phyloP scores from a whole-genome alignment of 1,284 basidiomycete genomes.

The Trametes polyzona region DNA sequence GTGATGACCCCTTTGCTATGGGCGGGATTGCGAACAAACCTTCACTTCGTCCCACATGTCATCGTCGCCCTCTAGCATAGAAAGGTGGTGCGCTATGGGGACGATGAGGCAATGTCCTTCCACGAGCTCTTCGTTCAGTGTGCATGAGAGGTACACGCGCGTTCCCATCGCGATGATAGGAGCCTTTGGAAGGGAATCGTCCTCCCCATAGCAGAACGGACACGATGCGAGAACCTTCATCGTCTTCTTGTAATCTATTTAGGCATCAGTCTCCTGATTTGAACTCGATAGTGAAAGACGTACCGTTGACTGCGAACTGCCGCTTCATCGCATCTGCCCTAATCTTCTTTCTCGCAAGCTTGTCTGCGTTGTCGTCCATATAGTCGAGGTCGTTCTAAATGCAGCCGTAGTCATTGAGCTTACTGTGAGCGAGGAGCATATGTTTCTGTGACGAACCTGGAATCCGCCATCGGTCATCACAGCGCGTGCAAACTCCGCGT shows the following conservation, averaged over 20 bases:
- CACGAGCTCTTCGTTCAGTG: constrained; percentile 84
- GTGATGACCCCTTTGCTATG: not conserved
- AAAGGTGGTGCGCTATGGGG: constrained; percentile 92
- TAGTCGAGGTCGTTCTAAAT: constrained; percentile 85
- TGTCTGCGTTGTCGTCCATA: constrained; percentile 96
- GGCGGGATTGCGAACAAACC: constrained; percentile 51
- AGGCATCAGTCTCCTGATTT: not conserved
- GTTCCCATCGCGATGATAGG: constrained; percentile 92
- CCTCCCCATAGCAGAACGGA: constrained; percentile 87
- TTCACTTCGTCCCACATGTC: constrained; percentile 97
- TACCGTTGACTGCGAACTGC: constrained; percentile 95
- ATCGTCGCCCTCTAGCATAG: constrained; percentile 92
- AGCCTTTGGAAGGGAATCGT: constrained; percentile 83
- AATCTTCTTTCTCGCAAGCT: constrained; percentile 91
- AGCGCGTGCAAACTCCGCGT: constrained; percentile 86
- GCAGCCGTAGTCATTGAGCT: not conserved
- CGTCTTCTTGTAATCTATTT: constrained; percentile 89
- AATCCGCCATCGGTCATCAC: constrained; percentile 90
- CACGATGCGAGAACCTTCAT: constrained; percentile 90
- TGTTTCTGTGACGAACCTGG: constrained; percentile 63
- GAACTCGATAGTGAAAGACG: constrained; percentile 21
- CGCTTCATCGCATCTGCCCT: constrained; percentile 95
- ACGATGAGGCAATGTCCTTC: constrained; percentile 94
- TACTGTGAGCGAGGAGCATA: not conserved
- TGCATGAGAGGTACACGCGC: constrained; percentile 87